Conservation (phyloP, 1,284 basidiomycete genomes). For the Inonotus hispidus region DNA sequence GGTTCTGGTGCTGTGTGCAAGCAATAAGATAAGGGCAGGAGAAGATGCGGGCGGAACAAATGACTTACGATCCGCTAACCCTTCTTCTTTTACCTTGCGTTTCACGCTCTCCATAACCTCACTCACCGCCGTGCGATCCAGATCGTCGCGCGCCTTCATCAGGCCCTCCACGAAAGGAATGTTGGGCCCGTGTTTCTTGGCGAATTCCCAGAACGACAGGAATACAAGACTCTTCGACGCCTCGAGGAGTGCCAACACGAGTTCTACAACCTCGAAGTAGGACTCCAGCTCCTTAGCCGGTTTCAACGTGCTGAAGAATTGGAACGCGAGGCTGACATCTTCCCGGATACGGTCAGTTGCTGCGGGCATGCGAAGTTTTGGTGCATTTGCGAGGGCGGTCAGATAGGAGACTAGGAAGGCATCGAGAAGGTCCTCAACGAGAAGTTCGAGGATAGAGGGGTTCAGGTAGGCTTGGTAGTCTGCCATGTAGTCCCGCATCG, state of each 20-base stretch:
- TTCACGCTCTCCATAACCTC: constrained; percentile 95
- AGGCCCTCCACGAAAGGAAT: constrained; percentile 87
- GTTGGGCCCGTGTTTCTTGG: constrained; percentile 93
- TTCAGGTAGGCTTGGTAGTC: constrained; percentile 94
- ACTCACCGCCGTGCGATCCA: constrained; percentile 81
- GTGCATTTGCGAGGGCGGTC: constrained; percentile 77
- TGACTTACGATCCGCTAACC: constrained; percentile 75
- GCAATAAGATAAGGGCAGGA: constrained; percentile 9
- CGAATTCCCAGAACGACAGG: constrained; percentile 93
- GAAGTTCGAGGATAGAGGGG: constrained; percentile 84
- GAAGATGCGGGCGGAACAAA: background rate
- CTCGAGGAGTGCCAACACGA: constrained; percentile 79
- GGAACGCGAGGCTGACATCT: constrained; percentile 75
- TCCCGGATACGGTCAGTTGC: constrained; percentile 79
- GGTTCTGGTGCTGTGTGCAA: constrained; percentile 56
- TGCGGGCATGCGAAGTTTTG: constrained; percentile 85
- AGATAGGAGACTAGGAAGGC: constrained; percentile 90
- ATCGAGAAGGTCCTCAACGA: constrained; percentile 92
- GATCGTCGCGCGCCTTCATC: constrained; percentile 86
- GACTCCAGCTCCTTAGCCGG: constrained; percentile 75
- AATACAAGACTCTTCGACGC: constrained; percentile 92
- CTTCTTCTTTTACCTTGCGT: constrained; percentile 88
- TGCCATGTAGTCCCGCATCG: constrained; percentile 91
- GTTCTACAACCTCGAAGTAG: constrained; percentile 85
- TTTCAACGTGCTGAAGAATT: constrained; percentile 81